Evolutionary conservation across 306 rosid species (phyloP).

Genomic region (Rosa chinensis): DNA sequence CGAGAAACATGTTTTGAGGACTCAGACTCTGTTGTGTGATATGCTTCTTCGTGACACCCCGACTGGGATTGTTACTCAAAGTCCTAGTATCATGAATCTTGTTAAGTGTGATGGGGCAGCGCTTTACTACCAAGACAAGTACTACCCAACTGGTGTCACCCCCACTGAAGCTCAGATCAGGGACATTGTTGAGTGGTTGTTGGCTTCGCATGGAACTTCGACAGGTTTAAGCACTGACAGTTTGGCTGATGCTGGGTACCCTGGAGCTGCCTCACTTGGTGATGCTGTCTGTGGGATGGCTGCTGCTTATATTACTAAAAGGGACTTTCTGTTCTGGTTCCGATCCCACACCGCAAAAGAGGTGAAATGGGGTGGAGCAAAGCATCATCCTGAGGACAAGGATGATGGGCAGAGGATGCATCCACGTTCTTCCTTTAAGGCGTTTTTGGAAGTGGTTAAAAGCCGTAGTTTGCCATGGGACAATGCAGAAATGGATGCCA

Average conservation of each 20-base stretch:
- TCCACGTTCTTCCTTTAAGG: slow-evolving; percentile 97
- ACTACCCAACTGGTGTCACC: slow-evolving; percentile 67
- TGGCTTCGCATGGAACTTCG: slow-evolving; percentile 79
- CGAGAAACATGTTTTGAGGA: slow-evolving; percentile 87
- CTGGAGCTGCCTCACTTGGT: slow-evolving; percentile 86
- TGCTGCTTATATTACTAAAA: slow-evolving; percentile 79
- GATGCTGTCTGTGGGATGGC: slow-evolving; percentile 98
- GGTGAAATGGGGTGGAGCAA: slow-evolving; percentile 98
- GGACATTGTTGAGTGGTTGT: slow-evolving; percentile 86
- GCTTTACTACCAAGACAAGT: slow-evolving; percentile 64
- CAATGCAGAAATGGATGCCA: slow-evolving; percentile 95
- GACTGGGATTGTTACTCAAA: slow-evolving; percentile 83
- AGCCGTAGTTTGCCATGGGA: slow-evolving; percentile 98
- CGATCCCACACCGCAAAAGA: slow-evolving; percentile 92
- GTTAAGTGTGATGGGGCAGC: slow-evolving; percentile 98
- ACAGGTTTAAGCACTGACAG: slow-evolving; percentile 98
- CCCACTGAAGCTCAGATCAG: slow-evolving; percentile 79
- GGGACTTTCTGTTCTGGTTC: slow-evolving; percentile 91
- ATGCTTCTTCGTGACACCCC: slow-evolving; percentile 95
- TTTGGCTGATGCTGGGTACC: slow-evolving; percentile 90
- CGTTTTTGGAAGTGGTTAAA: slow-evolving; percentile 93
- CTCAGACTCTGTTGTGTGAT: slow-evolving; percentile 93
- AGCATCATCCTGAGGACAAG: slow-evolving; percentile 98
- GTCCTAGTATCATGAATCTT: slow-evolving; percentile 89
- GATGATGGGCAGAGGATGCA: slow-evolving; percentile 98